Percentiles rank a stretch among this genome's conserved stretches.
These are phyloP conservation scores for Cyberlindnera euphorbiiphila DNA, from an alignment of 805 yeast genomes.

Conservation along the genomic window DNA sequence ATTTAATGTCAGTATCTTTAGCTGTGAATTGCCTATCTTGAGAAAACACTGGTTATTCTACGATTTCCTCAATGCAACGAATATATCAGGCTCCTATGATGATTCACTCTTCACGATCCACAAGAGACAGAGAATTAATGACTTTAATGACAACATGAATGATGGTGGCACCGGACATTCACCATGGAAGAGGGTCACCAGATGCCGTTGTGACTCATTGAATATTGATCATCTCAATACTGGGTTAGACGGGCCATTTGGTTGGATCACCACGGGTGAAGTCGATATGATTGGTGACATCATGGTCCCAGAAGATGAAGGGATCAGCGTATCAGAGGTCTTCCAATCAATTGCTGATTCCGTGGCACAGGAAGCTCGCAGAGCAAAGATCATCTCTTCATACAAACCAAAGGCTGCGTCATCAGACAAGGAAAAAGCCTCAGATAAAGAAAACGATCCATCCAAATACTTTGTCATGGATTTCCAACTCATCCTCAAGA, in stretches of 20 bases:
- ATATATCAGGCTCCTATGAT: constrained; percentile 88
- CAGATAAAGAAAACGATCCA: constrained; percentile 31
- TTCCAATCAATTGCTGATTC: constrained; percentile 44
- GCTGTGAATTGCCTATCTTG: constrained; percentile 72
- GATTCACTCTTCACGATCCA: constrained; percentile 91
- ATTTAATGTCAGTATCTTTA: constrained; percentile 82
- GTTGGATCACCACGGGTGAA: constrained; percentile 91
- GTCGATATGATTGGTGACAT: constrained; percentile 94
- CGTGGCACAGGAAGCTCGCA: constrained; percentile 45
- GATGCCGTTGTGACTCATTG: constrained; percentile 81
- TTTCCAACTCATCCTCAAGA: constrained; percentile 71
- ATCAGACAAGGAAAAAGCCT: constrained; percentile 15
- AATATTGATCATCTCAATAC: constrained; percentile 85
- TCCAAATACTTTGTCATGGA: constrained; percentile 71
- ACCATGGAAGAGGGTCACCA: constrained; percentile 60
- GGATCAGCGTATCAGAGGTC: constrained; percentile 45
- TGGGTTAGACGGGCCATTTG: constrained; percentile 92
- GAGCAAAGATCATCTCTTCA: constrained; percentile 28
- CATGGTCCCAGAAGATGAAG: constrained; percentile 67
- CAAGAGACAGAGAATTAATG: constrained; percentile 59
- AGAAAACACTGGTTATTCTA: constrained; percentile 92
- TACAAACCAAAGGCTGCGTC: constrained; percentile 4
- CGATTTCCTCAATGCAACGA: constrained; percentile 80
- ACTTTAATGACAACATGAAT: constrained; percentile 32
- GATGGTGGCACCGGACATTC: constrained; percentile 19